Evolutionary conservation across 176 grass and related monocot genomes (phyloP), one percentile per base, ranked within the genome.

Genomic region (Bothriochloa decipiens): DNA sequence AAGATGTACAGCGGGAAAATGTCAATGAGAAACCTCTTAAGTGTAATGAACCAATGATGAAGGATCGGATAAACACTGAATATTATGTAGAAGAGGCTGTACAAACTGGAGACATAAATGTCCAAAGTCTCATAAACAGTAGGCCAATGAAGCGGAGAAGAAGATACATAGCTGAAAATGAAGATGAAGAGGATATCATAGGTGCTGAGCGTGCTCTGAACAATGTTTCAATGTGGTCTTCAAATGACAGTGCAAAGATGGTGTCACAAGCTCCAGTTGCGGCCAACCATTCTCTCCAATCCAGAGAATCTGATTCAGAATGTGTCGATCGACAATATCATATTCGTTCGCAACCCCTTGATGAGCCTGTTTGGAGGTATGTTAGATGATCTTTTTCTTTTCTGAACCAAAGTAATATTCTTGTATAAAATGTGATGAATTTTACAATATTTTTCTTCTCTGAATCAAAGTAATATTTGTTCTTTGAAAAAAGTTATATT

Each of bases 301-400:
- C 61, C 11, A 81, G 28, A 16, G 0, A 39, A 69, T 39, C 72
- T 68, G 33, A 60, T 84, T 75, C 70, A 68, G 82, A 84, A 27
- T 80, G 5, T 68, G 26, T 3, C 2, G n/a, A 80, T 67, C 68
- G 50, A 9, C 69, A 80, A 37, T 62, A 66, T 47, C 16, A 26
- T 69, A 81, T 75, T 73, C 61, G 17, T 62, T 69, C 49, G 4
- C 76, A 68, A 37, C 70, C 87, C 22, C 27, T 57, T 67, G 81
- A 79, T 84, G 82, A 75, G 40, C 82, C 82, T 81, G 32, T 80
- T 79, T 89, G 87, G 87, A 89, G 82, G 87, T 89, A 68, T 49
- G 37, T 36, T 26, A 14, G 11, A 72, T 72, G 23, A 36, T 78
- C n/a, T 15, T 79, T 71, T 26, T 49, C 74, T 47, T 11, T 39